Evolutionary conservation across 116 monocot species (phyloP).

Genomic region (Dioscorea cayenensis): DNA sequence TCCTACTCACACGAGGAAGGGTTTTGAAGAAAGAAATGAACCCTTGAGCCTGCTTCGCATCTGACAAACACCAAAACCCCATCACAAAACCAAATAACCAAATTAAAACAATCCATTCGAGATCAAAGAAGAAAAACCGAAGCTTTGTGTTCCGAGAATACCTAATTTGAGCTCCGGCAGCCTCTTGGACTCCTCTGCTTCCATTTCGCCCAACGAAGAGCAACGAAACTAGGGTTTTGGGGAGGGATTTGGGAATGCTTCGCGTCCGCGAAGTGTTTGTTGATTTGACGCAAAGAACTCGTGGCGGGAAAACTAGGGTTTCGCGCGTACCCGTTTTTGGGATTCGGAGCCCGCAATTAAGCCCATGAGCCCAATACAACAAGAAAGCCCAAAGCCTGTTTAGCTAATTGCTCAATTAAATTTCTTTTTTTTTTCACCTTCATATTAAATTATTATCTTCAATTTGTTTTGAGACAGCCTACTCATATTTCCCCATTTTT

Average conservation of each 20-base stretch:
- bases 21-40: constrained; percentile 93
- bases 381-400: no score
- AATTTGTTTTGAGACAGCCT: no score
- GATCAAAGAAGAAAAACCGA: not conserved
- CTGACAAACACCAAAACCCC: constrained; percentile 19
- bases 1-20: constrained; percentile 43
- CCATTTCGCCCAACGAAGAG: not conserved
- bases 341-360: not conserved
- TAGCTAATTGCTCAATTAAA: no score
- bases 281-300: not conserved
- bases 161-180: constrained; percentile 75
- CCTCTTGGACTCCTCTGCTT: constrained; percentile 29
- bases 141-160: constrained; percentile 5
- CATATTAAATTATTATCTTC: no score
- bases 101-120: not conserved
- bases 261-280: not conserved
- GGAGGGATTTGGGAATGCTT: not conserved
- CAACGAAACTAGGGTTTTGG: not conserved
- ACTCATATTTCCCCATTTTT: no score
- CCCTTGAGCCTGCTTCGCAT: constrained; percentile 86
- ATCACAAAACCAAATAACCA: not conserved
- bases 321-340: not conserved
- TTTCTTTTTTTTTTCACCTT: no score
- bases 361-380: no score
- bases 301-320: not conserved